A percentile compares a stretch with the other conserved stretches of the same genome.
Evolutionary conservation across 2,329 filamentous ascomycete genomes (phyloP).

Genomic region (Pezicula carpinea): DNA sequence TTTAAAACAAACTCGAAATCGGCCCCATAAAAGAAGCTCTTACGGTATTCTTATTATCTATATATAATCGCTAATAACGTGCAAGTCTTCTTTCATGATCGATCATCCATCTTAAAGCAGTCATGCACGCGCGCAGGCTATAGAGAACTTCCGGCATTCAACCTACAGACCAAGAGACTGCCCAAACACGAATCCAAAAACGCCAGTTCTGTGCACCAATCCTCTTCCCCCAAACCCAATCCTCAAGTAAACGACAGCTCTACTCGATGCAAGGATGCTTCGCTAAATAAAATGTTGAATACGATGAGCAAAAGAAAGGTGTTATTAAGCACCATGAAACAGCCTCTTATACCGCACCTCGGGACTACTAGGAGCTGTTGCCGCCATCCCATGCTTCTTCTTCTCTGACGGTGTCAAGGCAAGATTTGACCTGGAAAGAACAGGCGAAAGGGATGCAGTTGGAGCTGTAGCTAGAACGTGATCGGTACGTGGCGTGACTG

Average conservation of each 20-base stretch:
- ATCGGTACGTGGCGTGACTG: slow-evolving; percentile 22
- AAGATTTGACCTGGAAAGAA: not conserved
- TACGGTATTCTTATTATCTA: not conserved
- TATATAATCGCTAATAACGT: too few relatives aligned
- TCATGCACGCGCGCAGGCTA: too few relatives aligned
- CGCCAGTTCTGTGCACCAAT: not conserved
- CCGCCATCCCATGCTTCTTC: not conserved
- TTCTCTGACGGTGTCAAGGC: not conserved
- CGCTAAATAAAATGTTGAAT: not conserved
- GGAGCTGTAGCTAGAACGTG: slow-evolving; percentile 22
- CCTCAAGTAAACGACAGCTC: not conserved
- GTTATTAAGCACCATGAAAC: not conserved
- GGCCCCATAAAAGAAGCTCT: not conserved
- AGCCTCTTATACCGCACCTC: not conserved
- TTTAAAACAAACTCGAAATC: too few relatives aligned
- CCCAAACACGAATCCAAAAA: not conserved
- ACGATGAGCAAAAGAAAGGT: too few relatives aligned
- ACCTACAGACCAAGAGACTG: not conserved
- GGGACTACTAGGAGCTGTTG: not conserved
- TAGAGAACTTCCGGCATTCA: too few relatives aligned
- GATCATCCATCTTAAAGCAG: too few relatives aligned
- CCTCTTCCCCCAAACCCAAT: not conserved
- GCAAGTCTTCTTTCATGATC: too few relatives aligned
- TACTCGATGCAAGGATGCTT: not conserved
- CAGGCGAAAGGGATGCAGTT: not conserved